Evolutionary conservation across 2,329 filamentous ascomycete genomes (phyloP), one percentile per base, ranked within the genome.

Genomic region (Colletotrichum musicola): DNA sequence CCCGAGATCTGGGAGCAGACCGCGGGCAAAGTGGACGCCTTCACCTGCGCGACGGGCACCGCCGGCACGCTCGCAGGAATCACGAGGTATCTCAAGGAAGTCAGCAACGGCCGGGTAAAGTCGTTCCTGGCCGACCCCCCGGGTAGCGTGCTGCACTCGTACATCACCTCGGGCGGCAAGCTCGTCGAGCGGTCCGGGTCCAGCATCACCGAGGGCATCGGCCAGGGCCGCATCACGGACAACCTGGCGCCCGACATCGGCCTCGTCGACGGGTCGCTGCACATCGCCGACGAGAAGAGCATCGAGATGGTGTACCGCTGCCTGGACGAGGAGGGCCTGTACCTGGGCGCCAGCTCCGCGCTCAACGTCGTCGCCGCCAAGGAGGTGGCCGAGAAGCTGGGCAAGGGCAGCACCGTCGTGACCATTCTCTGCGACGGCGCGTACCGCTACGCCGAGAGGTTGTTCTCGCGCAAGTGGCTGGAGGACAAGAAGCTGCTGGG

Each of bases 1-100:
- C 96, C 96, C 0, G 96, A 99, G 82, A 97, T 99, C 77, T 99
- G 96, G 96, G 84, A 90, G 30, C 96, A 99, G 85, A 98, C 96
- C 0, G 82, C 78, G 2, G 95, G 96, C 42, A 91, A 91, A 72
- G 82, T 99, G 22, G 94, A 98, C 79, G 96, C 95, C 4, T 99
- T 99, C 76, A 98, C 94, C 3, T 98, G 95, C 81, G 92, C 95
- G 3, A 98, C 95, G 0, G 96, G 96, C 56, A 99, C 96, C 0
- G 96, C 88, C 6, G 96, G 96, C 54, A 98, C 95, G 0, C 85
- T 98, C 27, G 96, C 96, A 1, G 96, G 96, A 68, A 89, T 91
- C 13, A 97, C 96, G 68, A 85, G 94, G 56, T 98, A 93, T 79
- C 83, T 99, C 60, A 99, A 98, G 86, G 92, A 94, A 13, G 88